Base-by-base conservation (phyloP, 2,329 filamentous ascomycete genomes). In the Hypoxylon sp. region DNA sequence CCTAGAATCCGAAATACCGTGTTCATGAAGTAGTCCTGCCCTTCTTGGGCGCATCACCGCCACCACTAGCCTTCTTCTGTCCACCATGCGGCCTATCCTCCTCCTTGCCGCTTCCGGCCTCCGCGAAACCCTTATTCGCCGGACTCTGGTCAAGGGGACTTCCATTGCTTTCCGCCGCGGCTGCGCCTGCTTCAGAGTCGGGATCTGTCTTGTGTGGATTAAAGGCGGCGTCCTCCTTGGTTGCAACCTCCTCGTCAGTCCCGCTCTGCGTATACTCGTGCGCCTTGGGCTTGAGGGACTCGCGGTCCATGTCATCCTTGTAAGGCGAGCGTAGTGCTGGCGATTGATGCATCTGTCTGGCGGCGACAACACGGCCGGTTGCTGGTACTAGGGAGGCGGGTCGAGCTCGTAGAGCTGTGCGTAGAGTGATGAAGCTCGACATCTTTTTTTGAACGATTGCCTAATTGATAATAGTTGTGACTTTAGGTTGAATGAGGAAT, bases 241-340 rank as follows among this genome's bases (percentile, higher is more conserved):
- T 83, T 0, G 89, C 84, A 11, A 81, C 79, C 45, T 86, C 83
- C 47, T 89, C 82, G 71, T 91, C 92, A 0, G 87, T 87, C 2
- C 88, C 91, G 52, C 87, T 88, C 74, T 90, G 88, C 61, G 87
- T 87, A 78, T 90, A 87, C 75, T 96, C 92, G 57, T 85, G 87
- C 2, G 85, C 79, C 32, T 87, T 83, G 0, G 91, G 88, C 63
- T 90, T 87, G 32, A 96, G 83, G 2, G 84, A 83, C 68, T 90
- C 84, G 54, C 88, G 85, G 74, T 90, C 84, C 69, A 85, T 82
- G 53, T 81, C 77, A 71, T 85, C 80, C 68, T 87, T 87, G 76
- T 85, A 85, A 3, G 84, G 75, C 3, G 67, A 43, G 7, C 69
- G 68, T 11, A 70, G 32, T 21, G 63, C 45, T 1, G 75, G 16